Evolutionary conservation across 83 land plant genomes (phyloP).

Genomic region (Picea abies): DNA sequence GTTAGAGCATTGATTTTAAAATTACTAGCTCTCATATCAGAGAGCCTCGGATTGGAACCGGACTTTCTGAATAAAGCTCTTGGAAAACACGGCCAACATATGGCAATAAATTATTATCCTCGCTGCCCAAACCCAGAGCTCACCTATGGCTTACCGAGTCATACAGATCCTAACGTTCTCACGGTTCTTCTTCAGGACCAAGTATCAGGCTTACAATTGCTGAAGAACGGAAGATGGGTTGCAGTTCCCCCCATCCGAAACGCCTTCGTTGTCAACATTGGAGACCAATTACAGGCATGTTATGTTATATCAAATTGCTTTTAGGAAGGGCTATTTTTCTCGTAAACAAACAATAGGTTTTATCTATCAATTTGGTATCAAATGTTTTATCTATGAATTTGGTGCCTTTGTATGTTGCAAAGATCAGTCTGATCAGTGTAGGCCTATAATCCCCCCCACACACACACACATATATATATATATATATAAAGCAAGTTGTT

Average conservation of each 20-base stretch:
- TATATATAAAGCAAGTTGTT: too few relatives aligned
- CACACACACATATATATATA: too few relatives aligned
- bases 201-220: slow-evolving; percentile 61
- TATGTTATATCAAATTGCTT: too few relatives aligned
- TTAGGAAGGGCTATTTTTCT: too few relatives aligned
- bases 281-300: slow-evolving; percentile 6
- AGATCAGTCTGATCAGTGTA: too few relatives aligned
- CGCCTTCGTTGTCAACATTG: slow-evolving; percentile 49
- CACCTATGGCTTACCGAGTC: slow-evolving; percentile 55
- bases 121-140: slow-evolving; percentile 68
- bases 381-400: too few relatives aligned
- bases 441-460: too few relatives aligned
- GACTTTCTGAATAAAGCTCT: too few relatives aligned
- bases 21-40: slow-evolving; percentile 31
- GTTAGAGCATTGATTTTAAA: slow-evolving; percentile 36
- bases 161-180: slow-evolving; percentile 58
- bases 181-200: slow-evolving; percentile 59
- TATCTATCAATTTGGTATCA: too few relatives aligned
- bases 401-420: too few relatives aligned
- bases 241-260: slow-evolving; percentile 43
- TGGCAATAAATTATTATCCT: slow-evolving; percentile 71
- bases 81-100: slow-evolving; percentile 59
- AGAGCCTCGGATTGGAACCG: too few relatives aligned
- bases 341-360: too few relatives aligned
- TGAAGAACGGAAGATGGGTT: slow-evolving; percentile 40